A percentile compares a stretch with the other conserved stretches of the same genome.
These are phyloP conservation scores for Inga oerstediana DNA, from an alignment of 306 rosid genomes.

Conservation along the genomic window DNA sequence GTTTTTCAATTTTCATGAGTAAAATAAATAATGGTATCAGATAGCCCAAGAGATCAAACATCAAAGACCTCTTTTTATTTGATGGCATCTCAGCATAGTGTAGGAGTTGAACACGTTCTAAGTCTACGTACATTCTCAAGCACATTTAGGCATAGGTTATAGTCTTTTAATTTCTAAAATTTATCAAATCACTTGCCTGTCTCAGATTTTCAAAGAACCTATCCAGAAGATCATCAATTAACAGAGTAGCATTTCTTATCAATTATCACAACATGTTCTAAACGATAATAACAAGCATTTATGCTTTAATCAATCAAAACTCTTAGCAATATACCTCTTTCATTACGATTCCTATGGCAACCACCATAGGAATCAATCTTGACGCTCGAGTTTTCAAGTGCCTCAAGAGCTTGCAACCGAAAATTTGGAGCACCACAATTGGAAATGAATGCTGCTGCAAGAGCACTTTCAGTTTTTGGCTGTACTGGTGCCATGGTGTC, in stretches of 20 bases:
- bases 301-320: constrained; percentile 23
- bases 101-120: not conserved
- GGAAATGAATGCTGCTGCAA: constrained; percentile 98
- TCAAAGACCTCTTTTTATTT: not conserved
- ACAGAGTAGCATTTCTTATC: constrained; percentile 1
- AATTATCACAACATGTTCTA: not conserved
- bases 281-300: constrained; percentile 4
- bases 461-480: constrained; percentile 85
- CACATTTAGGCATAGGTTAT: not conserved
- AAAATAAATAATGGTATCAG: not conserved
- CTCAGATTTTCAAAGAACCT: constrained; percentile 14
- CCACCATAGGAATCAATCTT: constrained; percentile 88
- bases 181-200: constrained; percentile 17
- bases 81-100: constrained; percentile 7
- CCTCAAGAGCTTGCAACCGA: constrained; percentile 94
- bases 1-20: not conserved
- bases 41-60: constrained; percentile 6
- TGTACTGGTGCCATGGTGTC: constrained; percentile 85
- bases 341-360: constrained; percentile 88
- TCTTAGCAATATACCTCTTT: constrained; percentile 53
- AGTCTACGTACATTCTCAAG: constrained; percentile 12
- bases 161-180: constrained; percentile 15
- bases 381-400: constrained; percentile 64
- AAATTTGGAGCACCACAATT: constrained; percentile 95
- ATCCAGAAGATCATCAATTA: constrained; percentile 9